Conservation (phyloP, 2,329 filamentous ascomycete species). For the Conoideocrella luteorostrata region DNA sequence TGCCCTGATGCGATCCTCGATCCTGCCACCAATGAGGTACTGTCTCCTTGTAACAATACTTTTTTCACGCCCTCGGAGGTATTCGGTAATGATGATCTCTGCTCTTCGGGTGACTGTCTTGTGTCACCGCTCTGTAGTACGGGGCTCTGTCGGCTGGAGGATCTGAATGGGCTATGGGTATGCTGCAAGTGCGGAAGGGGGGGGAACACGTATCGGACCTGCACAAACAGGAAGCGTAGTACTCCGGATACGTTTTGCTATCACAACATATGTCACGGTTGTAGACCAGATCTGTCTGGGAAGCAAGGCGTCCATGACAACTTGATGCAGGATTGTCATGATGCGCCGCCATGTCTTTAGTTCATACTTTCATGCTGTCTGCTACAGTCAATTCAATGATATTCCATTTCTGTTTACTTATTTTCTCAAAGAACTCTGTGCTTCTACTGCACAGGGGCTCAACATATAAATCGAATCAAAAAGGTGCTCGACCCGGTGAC, state of each 20-base stretch:
- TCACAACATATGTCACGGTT: slow-evolving; percentile 41
- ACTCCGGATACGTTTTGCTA: slow-evolving; percentile 47
- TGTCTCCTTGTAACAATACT: slow-evolving; percentile 16
- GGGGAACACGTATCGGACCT: slow-evolving; percentile 39
- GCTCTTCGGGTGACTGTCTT: slow-evolving; percentile 38
- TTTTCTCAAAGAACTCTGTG: too few species aligned
- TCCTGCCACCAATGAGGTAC: slow-evolving; percentile 18
- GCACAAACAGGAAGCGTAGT: slow-evolving; percentile 37
- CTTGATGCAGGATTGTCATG: too few species aligned
- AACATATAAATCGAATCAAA: slow-evolving; percentile 7
- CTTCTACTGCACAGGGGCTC: too few species aligned
- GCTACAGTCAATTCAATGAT: too few species aligned
- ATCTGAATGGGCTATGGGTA: slow-evolving; percentile 41
- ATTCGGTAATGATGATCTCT: slow-evolving; percentile 35
- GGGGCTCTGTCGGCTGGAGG: slow-evolving; percentile 41
- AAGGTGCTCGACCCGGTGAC: too few species aligned
- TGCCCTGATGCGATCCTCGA: slow-evolving; percentile 31
- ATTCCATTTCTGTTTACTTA: too few species aligned
- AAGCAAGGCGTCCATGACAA: too few species aligned
- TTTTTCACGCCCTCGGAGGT: slow-evolving; percentile 23
- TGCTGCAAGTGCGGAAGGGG: slow-evolving; percentile 44
- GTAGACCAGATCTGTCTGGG: slow-evolving; percentile 30
- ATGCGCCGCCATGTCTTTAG: too few species aligned
- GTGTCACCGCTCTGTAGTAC: slow-evolving; percentile 38
- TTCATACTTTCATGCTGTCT: too few species aligned